Base-by-base conservation (phyloP, 805 yeast genomes). In the Yarrowia bubula region DNA sequence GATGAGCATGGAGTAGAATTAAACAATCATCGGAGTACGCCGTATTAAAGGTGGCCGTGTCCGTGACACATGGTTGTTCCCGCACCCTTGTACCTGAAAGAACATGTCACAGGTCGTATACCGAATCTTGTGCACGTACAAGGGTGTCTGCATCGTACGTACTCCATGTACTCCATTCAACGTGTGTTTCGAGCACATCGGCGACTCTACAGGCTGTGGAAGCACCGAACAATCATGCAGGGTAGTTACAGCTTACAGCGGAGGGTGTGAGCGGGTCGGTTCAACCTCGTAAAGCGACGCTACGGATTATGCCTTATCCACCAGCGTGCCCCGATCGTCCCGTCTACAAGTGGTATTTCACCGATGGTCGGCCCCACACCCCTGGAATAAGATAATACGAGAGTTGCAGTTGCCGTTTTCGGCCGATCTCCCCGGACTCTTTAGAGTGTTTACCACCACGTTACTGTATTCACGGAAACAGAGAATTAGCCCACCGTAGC, bases 301-400 rank as follows among this genome's bases (percentile, higher is more conserved):
- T 5, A 3, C 28, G 28, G 28, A 22, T 3, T 3, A 5, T 3
- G 28, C 28, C 28, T 22, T 22, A 22, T 22, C 28, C 38, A 10
- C 13, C 13, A 35, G 38, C 38, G 8, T 10, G 38, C 38, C 8
- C 33, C 48, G 32, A 15, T 2, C 48, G 31, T 10, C 11, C 17
- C 9, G 14, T 48, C 55, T 15, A 8, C 55, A 47, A 11, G 39
- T n/a, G 53, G 53, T 17, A 48, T 48, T 48, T 48, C 41, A 13
- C 55, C 41, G 55, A 35, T 22, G 41, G 28, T 10, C 28, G 31
- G 39, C n/a, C 28, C 41, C 53, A 46, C 37, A 47, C 39, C 53
- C 53, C 53, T 32, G 53, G 39, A 48, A 48, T 48, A 48, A 48
- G 53, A 48, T 39, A 48, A 48, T 48, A 48, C 55, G 55, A 47